Base-by-base conservation (phyloP, 495 filamentous ascomycete genomes). In the Penicillium crystallinum region DNA sequence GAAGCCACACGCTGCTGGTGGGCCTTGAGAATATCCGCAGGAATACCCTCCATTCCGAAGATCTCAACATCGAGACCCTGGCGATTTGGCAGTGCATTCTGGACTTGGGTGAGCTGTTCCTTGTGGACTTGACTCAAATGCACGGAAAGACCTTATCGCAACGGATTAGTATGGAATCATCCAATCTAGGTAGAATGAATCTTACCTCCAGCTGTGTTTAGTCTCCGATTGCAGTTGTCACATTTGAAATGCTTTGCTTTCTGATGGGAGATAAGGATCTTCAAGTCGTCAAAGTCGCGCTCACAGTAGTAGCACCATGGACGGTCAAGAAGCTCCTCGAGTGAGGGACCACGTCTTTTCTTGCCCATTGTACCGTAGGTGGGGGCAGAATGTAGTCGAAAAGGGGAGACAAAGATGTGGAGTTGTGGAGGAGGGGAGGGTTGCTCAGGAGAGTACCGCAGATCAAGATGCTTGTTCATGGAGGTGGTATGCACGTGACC, bases 241-340 rank as follows among this genome's bases (percentile, higher is more conserved):
- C 93, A 98, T 66, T 95, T 96, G 81, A 95, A 97, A 68, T 98
- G 93, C 72, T 97, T 97, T 18, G 93, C 91, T 67, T 96, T 97
- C 64, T 97, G 95, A 72, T 98, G 93, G 45, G 86, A 87, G 54
- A 96, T 95, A 42, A 98, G 82, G 52, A 97, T 90, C 73, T 95
- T 95, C 11, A 97, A 69, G 69, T 97, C 93, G 65, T 97, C 91
- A 58, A 98, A 98, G 72, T 97, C 93, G 70, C 92, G 84, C 74
- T 97, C 93, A 74, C 93, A 98, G 73, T 98, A 98, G 71, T 96
- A 98, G 75, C 93, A 98, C 91, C 91, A 97, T 34, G 93, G 88
- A 39, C 92, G 85, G 49, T 78, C 78, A 25, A 97, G 78, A 43
- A 96, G 75, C 73, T 97, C 90, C 64, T 97, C 87, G 59, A 96